Base-by-base conservation (phyloP, 306 rosid genomes). In the Mucuna pruriens region DNA sequence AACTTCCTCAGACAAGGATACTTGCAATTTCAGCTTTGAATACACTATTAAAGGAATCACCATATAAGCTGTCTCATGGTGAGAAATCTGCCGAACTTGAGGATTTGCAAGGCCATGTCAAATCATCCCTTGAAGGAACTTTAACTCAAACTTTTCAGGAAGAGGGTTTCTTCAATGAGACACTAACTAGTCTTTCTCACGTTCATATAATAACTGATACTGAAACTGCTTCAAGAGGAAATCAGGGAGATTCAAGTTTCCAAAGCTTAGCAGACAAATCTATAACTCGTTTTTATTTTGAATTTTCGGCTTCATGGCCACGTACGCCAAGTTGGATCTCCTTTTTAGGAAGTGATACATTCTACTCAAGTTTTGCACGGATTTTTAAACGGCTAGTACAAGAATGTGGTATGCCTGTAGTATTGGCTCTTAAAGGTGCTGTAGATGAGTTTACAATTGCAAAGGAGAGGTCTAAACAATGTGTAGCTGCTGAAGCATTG, bases 301-400 rank as follows among this genome's bases (percentile, higher is more conserved):
- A 95, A 80, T 95, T 95, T 80, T 89, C 98, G 4, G 88, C 99
- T 77, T 92, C 99, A 72, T 95, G 99, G 99, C 99, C 99, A n/a
- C 99, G 99, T 4, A 95, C 99, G 6, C 97, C 99, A 25, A 92
- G 94, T 86, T 94, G 98, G 99, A 93, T 92, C 23, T 92, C 97
- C 55, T 88, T 92, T 74, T 67, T 93, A 73, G 93, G 94, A 78
- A 88, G 89, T 88, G 99, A 92, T 78, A 86, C 92, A 75, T 95
- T 95, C 81, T 93, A 95, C 86, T 78, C 98, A 16, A 95, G 83
- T 85, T 95, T 93, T 86, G 99, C 99, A 3, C 91, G 99, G 58
- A 95, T 93, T 85, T 95, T 95, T 76, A 95, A 93, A 86, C 92
- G 98, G 84, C 81, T 95, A 74, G 86, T 92, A 75, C 99, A 95